These are phyloP conservation scores for Elongisporangium prolatum DNA, from an alignment of 352 stramenopile genomes.

Conservation along the genomic window DNA sequence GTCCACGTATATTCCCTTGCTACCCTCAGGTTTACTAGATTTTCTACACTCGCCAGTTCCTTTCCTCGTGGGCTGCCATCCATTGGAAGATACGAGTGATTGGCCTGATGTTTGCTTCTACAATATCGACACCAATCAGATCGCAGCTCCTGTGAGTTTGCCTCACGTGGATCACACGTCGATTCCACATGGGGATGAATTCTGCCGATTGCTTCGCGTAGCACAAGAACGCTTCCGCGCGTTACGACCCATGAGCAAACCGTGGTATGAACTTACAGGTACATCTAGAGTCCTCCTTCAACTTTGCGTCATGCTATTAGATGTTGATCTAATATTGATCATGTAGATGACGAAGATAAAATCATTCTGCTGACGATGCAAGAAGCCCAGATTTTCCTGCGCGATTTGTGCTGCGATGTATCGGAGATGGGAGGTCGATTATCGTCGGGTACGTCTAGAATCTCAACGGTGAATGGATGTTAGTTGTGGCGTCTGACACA, in stretches of 20 bases:
- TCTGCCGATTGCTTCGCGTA: constrained; percentile 54
- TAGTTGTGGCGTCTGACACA: neutral
- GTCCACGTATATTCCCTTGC: constrained; percentile 82
- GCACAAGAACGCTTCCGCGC: constrained; percentile 40
- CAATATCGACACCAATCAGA: constrained; percentile 58
- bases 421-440: constrained; percentile 8
- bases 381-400: constrained; percentile 65
- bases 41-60: constrained; percentile 83
- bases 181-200: constrained; percentile 55
- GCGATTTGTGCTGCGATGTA: constrained; percentile 65
- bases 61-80: constrained; percentile 70
- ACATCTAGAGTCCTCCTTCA: too few relatives aligned
- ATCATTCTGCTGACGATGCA: constrained; percentile 71
- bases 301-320: too few relatives aligned
- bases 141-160: constrained; percentile 38
- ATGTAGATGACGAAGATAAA: constrained; percentile 58
- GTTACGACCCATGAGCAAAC: constrained; percentile 37
- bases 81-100: constrained; percentile 53
- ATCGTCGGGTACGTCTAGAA: too few relatives aligned
- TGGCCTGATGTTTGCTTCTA: constrained; percentile 85
- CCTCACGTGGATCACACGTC: constrained; percentile 39
- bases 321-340: neutral
- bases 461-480: too few relatives aligned
- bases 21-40: constrained; percentile 65
- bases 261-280: constrained; percentile 74